Percentiles rank a stretch among this genome's conserved stretches.
These are phyloP conservation scores for Aureobasidium sp. DNA, from an alignment of 2,329 filamentous ascomycete species.

Conservation along the genomic window DNA sequence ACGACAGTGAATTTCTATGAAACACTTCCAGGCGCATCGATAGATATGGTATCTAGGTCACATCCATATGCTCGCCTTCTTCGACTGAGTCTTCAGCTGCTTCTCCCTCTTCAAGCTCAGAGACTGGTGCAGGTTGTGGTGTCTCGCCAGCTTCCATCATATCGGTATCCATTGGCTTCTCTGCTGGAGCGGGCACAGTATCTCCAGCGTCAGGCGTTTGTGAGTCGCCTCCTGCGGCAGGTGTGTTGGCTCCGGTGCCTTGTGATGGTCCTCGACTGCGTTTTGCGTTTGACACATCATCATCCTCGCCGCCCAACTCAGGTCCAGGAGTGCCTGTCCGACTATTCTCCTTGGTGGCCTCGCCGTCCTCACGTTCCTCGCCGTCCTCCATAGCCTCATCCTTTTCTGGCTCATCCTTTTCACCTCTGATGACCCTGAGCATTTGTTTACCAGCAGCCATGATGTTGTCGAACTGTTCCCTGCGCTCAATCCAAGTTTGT, in stretches of 20 bases:
- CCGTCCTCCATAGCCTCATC: slow-evolving; percentile 74
- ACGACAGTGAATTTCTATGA: background rate
- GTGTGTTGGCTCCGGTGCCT: slow-evolving; percentile 19
- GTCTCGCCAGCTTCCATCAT: slow-evolving; percentile 16
- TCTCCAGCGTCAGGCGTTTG: slow-evolving; percentile 1
- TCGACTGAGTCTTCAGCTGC: slow-evolving; percentile 19
- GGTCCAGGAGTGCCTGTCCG: slow-evolving; percentile 39
- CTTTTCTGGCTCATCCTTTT: slow-evolving; percentile 89
- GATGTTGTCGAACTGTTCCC: slow-evolving; percentile 80
- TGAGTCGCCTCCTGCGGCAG: background rate
- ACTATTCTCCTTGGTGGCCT: slow-evolving; percentile 36
- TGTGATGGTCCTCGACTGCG: slow-evolving; percentile 4
- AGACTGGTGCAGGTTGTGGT: slow-evolving; percentile 15
- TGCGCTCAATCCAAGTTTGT: slow-evolving; percentile 73
- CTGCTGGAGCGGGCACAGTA: slow-evolving; percentile 1
- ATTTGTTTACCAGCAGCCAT: slow-evolving; percentile 87
- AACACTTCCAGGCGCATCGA: background rate
- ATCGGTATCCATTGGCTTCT: slow-evolving; percentile 14
- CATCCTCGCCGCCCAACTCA: slow-evolving; percentile 28
- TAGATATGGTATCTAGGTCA: background rate
- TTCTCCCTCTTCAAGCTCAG: slow-evolving; percentile 25
- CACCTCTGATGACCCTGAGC: slow-evolving; percentile 78
- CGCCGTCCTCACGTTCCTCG: slow-evolving; percentile 50
- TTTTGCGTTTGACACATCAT: slow-evolving; percentile 18
- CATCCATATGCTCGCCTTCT: slow-evolving; percentile 18